Conservation (phyloP, 306 rosid genomes). For the Gastrolobium villosum region DNA sequence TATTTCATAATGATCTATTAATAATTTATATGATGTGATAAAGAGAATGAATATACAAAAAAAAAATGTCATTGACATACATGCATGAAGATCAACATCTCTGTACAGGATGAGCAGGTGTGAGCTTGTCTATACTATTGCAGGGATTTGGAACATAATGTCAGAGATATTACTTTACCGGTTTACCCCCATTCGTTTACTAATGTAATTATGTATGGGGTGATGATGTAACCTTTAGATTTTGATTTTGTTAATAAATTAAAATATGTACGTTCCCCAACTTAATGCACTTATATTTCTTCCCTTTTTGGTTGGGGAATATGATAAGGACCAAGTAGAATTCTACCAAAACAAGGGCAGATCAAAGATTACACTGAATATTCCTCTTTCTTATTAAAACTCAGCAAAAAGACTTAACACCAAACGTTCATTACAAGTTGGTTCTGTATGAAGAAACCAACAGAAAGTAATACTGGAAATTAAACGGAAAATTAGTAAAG, state of each 20-base stretch:
- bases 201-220: background rate
- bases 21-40: background rate
- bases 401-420: too few relatives aligned
- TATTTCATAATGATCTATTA: background rate
- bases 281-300: slow-evolving; percentile 6
- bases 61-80: background rate
- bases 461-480: too few relatives aligned
- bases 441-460: too few relatives aligned
- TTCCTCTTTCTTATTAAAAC: too few relatives aligned
- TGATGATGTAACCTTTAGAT: slow-evolving; percentile 22
- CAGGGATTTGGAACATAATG: background rate
- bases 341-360: too few relatives aligned
- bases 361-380: too few relatives aligned
- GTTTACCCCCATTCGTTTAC: background rate
- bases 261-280: slow-evolving; percentile 15
- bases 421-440: too few relatives aligned
- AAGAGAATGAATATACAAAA: background rate
- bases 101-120: background rate
- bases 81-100: background rate
- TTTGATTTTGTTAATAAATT: slow-evolving; percentile 26
- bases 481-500: too few relatives aligned
- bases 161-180: background rate
- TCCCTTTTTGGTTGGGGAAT: slow-evolving; percentile 15
- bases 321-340: too few relatives aligned
- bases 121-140: background rate